Evolutionary conservation across 1,284 basidiomycete species (phyloP).

Genomic region (Peniophora sp.): DNA sequence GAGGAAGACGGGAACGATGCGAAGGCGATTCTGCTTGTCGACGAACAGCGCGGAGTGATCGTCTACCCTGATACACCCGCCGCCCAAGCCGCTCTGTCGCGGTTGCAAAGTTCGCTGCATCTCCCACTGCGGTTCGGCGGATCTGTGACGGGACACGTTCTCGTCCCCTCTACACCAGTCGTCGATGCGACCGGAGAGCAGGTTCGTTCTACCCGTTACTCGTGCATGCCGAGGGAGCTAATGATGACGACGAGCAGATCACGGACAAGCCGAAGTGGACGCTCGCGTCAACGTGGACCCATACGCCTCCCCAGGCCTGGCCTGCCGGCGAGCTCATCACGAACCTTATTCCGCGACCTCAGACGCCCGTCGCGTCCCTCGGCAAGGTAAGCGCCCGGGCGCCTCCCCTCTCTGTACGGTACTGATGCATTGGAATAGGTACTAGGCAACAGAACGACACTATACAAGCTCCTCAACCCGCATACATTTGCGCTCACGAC

Average conservation of each 20-base stretch:
- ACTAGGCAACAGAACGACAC: slow-evolving; percentile 77
- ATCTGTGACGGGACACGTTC: slow-evolving; percentile 47
- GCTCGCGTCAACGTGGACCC: too few relatives aligned
- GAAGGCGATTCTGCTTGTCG: slow-evolving; percentile 53
- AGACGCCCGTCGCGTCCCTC: too few relatives aligned
- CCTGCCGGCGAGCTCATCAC: too few relatives aligned
- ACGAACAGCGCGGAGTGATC: slow-evolving; percentile 58
- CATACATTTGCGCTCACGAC: slow-evolving; percentile 68
- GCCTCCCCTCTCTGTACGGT: too few relatives aligned
- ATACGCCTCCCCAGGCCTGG: too few relatives aligned
- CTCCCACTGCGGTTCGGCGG: too few relatives aligned
- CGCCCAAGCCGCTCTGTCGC: slow-evolving; percentile 32
- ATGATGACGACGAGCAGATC: too few relatives aligned
- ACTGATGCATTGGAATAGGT: slow-evolving; percentile 81
- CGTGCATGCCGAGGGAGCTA: slow-evolving; percentile 40
- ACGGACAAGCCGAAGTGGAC: too few relatives aligned
- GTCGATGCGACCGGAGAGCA: slow-evolving; percentile 42
- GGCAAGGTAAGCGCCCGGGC: too few relatives aligned
- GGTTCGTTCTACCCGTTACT: slow-evolving; percentile 61
- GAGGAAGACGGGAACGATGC: slow-evolving; percentile 16
- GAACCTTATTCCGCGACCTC: too few relatives aligned
- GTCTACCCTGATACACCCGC: slow-evolving; percentile 54
- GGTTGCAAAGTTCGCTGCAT: slow-evolving; percentile 15
- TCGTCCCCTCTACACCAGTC: slow-evolving; percentile 31
- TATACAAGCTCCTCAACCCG: slow-evolving; percentile 95